Base-by-base conservation (phyloP, 225 moss, liverwort and hornwort species). In the Pseudoscleropodium purum region DNA sequence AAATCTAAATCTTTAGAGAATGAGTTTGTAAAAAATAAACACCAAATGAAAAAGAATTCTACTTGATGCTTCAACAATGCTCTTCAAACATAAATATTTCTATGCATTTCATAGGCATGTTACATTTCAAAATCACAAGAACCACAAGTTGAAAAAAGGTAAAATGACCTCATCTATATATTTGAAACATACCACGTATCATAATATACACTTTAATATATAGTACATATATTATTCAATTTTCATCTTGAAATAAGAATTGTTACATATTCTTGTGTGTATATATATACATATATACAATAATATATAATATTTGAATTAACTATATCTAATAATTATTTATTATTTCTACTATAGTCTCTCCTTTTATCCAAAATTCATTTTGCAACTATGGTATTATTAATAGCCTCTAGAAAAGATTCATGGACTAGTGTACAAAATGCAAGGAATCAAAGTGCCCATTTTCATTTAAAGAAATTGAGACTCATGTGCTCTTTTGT, bases 61-160 rank as follows among this genome's bases (percentile, higher is more conserved):
- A 56, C 1, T 26, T 0, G 2, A 0, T 57, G 10, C 10, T 57
- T 79, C 0, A 1, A n/a, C 0, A 52, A 26, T 37, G n/a, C 20
- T 10, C 0, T 27, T 27, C 0, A 3, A 59, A 2, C 2, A 79
- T 4, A 25, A 25, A n/a, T 57, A 79, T 7, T 79, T 57, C 7
- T n/a, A 79, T 26, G 11, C 18, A 79, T 26, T 59, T 54, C 5
- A 79, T 0, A 23, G 2, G 14, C 31, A 9, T 52, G 5, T 23
- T 5, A 2, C 36, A 54, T 78, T 0, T 15, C 10, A 79, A 79
- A 54, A 78, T 37, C 6, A 23, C 24, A 33, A 54, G 15, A 54
- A 78, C 0, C 9, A 9, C 14, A 54, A 78, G 15, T 36, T 77
- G 8, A 2, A 77, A 56, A 78, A 37, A 39, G 4, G 19, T 81